Evolutionary conservation across 495 filamentous ascomycete genomes (phyloP).

Genomic region (Apodospora peruviana): DNA sequence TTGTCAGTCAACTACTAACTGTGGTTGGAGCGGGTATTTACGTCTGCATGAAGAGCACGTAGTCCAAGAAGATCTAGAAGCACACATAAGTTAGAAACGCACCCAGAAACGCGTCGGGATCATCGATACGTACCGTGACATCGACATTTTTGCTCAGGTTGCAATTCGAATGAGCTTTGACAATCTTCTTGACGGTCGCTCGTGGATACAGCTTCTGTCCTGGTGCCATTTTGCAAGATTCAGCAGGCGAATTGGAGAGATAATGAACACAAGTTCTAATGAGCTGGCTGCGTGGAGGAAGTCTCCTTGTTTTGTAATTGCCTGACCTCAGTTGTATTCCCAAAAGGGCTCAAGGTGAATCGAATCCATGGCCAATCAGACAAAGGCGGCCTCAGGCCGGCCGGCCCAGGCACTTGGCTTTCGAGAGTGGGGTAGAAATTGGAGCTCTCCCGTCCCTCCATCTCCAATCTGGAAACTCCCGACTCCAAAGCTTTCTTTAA

Average conservation of each 20-base stretch:
- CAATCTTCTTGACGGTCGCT: slow-evolving; percentile 75
- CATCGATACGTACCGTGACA: slow-evolving; percentile 59
- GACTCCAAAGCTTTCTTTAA: too few species aligned
- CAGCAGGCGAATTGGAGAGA: too few species aligned
- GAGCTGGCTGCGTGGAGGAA: too few species aligned
- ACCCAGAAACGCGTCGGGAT: not conserved
- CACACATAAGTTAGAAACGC: not conserved
- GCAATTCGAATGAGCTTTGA: slow-evolving; percentile 81
- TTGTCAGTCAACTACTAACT: slow-evolving; percentile 8
- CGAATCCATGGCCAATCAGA: too few species aligned
- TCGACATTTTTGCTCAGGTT: slow-evolving; percentile 81
- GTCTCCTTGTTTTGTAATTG: too few species aligned
- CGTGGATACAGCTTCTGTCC: slow-evolving; percentile 77
- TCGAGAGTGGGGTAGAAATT: not conserved
- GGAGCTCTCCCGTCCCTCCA: not conserved
- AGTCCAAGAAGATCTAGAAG: slow-evolving; percentile 77
- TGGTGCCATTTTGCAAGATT: slow-evolving; percentile 37
- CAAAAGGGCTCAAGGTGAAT: too few species aligned
- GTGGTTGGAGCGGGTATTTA: slow-evolving; percentile 32
- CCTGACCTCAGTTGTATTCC: too few species aligned
- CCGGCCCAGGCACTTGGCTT: not conserved
- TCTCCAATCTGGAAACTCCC: not conserved
- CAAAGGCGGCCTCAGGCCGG: too few species aligned
- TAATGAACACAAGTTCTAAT: too few species aligned
- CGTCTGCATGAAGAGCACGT: slow-evolving; percentile 87